Evolutionary conservation across 306 rosid species (phyloP), one percentile per base, ranked within the genome.

Genomic region (Vigna mungo): DNA sequence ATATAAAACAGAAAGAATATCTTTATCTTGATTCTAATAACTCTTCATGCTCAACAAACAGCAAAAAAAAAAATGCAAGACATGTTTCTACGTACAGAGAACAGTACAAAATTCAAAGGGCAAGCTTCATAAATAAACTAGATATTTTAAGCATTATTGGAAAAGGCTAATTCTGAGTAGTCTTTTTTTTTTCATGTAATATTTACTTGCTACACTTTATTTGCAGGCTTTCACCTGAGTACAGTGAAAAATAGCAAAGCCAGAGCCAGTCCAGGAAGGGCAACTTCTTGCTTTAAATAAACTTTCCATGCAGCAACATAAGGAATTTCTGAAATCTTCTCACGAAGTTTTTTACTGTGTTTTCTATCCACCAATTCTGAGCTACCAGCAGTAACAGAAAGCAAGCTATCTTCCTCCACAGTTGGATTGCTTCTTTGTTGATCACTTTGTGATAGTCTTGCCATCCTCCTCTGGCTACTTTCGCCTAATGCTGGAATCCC

Each of bases 211-310:
- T 39, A 16, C 16, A 20, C 14, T 44, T 41, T 67, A 11, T 77
- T 32, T 2, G 47, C 52, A 54, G 56, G 60, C 9, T 37, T 37
- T 86, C 49, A 94, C 98, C 98, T 92, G 61, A 95, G 95, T 18
- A 92, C 98, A 17, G 97, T 92, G 85, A 94, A 89, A 81, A 37
- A 94, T 48, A 94, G 58, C 85, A 94, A 78, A 69, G 97, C 93
- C 44, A 94, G 84, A 75, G 98, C 89, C 46, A 89, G 18, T 79
- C 98, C 98, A 41, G 97, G 91, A n/a, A 92, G 88, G 9, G 84
- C 86, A 59, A 86, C 91, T 76, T 90, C 92, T 87, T 95, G 97
- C 81, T 82, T 71, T 37, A 88, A 44, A 80, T 89, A 95, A 74
- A 92, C 91, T 81, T 74, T 87, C 97, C 98, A 95, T 48, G 90